phyloP scores from a whole-genome alignment of 2,329 filamentous ascomycete genomes.

The Xylaria sp. region DNA sequence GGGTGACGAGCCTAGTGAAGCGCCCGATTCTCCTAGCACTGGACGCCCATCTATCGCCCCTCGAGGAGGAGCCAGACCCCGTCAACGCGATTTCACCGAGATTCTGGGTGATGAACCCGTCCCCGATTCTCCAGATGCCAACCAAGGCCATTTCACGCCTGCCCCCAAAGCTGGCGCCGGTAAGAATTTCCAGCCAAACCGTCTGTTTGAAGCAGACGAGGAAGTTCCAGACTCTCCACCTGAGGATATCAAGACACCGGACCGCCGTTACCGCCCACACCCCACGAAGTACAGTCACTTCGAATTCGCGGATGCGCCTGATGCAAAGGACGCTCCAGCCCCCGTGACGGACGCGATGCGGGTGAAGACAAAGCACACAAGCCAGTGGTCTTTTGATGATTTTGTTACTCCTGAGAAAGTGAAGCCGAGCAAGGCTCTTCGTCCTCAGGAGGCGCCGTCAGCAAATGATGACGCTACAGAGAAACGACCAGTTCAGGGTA shows the following conservation, averaged over 20 bases:
- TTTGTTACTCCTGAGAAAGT: conserved; percentile 77
- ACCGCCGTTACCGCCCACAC: conserved; percentile 57
- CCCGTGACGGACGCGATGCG: conserved; percentile 40
- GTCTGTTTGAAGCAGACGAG: conserved; percentile 56
- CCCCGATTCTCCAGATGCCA: conserved; percentile 32
- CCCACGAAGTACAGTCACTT: conserved; percentile 82
- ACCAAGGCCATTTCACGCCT: conserved; percentile 39
- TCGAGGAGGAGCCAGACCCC: conserved; percentile 39
- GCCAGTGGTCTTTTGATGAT: conserved; percentile 84
- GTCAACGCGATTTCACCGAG: conserved; percentile 66
- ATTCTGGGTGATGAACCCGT: conserved; percentile 55
- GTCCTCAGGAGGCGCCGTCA: conserved; percentile 65
- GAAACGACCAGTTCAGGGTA: conserved; percentile 50
- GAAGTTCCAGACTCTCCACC: conserved; percentile 37
- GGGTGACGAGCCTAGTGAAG: conserved; percentile 43
- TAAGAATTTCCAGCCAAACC: conserved; percentile 59
- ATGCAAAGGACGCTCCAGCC: conserved; percentile 43
- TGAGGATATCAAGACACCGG: conserved; percentile 37
- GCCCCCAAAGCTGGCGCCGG: conserved; percentile 48
- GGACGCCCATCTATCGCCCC: conserved; percentile 35
- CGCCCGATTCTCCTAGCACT: conserved; percentile 33
- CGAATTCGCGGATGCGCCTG: conserved; percentile 65
- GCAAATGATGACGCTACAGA: conserved; percentile 59
- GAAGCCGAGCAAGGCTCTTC: conserved; percentile 52
- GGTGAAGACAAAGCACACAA: conserved; percentile 58